Conservation (phyloP, 2,329 filamentous ascomycete genomes). For the Aspergillus spinulosporus region DNA sequence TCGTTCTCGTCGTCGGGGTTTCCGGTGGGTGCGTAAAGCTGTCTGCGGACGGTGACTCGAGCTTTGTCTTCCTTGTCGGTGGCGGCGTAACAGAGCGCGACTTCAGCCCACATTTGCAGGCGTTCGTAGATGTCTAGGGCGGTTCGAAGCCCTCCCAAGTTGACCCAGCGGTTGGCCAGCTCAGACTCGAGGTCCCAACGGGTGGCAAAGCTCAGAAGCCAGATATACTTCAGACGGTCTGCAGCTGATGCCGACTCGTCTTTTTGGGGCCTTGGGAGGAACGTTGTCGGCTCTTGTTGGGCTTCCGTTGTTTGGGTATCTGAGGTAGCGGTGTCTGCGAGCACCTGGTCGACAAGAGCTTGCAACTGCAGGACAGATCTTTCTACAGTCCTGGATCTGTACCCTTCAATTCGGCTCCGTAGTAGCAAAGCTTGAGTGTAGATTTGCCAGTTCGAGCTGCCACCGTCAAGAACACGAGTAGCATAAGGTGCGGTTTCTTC, state of each 20-base stretch:
- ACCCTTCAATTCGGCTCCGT: conserved; percentile 84
- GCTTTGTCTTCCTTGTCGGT: conserved; percentile 83
- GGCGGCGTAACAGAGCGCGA: conserved; percentile 81
- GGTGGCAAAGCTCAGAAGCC: conserved; percentile 78
- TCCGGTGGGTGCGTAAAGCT: conserved; percentile 69
- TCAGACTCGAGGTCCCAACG: conserved; percentile 95
- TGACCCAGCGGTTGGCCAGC: conserved; percentile 87
- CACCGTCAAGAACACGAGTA: conserved; percentile 79
- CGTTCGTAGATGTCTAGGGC: conserved; percentile 96
- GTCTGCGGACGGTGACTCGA: conserved; percentile 70
- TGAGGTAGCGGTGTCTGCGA: conserved; percentile 71
- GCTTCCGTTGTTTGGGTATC: conserved; percentile 38
- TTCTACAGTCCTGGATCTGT: conserved; percentile 83
- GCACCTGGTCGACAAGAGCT: conserved; percentile 90
- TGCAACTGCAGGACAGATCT: conserved; percentile 89
- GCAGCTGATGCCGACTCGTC: conserved; percentile 72
- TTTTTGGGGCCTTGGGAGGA: conserved; percentile 74
- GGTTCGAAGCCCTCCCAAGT: conserved; percentile 80
- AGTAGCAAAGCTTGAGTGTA: conserved; percentile 93
- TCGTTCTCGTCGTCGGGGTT: conserved; percentile 54
- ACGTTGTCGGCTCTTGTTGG: conserved; percentile 64
- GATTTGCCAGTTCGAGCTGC: conserved; percentile 94
- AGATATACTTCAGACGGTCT: conserved; percentile 78
- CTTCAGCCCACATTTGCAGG: conserved; percentile 90
- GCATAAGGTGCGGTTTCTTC: conserved; percentile 94